Evolutionary conservation across 805 yeast genomes (phyloP), one percentile per base, ranked within the genome.

Genomic region (Myxozyma geophila): DNA sequence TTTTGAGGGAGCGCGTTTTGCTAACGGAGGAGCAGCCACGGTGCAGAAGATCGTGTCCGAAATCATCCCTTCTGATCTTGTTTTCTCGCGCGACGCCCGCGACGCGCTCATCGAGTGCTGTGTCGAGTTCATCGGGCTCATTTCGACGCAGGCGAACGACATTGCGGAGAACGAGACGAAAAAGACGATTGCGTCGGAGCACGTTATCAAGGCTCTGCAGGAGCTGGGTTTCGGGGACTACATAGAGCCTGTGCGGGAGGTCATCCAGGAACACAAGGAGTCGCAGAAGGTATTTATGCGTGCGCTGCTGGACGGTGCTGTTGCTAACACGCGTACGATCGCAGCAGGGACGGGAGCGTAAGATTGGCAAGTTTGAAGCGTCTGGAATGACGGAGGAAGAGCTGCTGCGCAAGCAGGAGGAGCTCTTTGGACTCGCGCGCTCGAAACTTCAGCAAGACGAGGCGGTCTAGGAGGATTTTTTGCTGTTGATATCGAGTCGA

Each of bases 91-190:
- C 70, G 98, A 95, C 69, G 96, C 98, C 1, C 81, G 98, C 62
- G 98, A 93, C 72, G 95, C 96, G 50, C 84, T 95, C 51, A 93
- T 96, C 50, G 98, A 95, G 74, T 93, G 97, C 75, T 92, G 98
- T 71, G 91, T 95, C 60, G 97, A 92, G 77, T 93, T 95, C 75
- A 88, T 95, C 64, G 93, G 95, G 96, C 90, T 93, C 63, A 79
- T 93, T 49, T 89, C 97, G 10, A 90, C 96, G 2, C 96, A 92
- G 77, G 88, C 93, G 60, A 92, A 93, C 72, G 98, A 95, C 67
- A 92, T 95, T 69, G 98, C 98, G 0, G 98, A 95, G 71, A 89
- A 88, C 71, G 99, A 95, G 74, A 86, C 96, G 59, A 95, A 95
- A 76, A 95, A 95, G 77, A 95, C 99, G 1, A 95, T 95, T 50